Evolutionary conservation across 225 moss, liverwort and hornwort species (phyloP), one percentile per base, ranked within the genome.

Genomic region (Lunularia cruciata): DNA sequence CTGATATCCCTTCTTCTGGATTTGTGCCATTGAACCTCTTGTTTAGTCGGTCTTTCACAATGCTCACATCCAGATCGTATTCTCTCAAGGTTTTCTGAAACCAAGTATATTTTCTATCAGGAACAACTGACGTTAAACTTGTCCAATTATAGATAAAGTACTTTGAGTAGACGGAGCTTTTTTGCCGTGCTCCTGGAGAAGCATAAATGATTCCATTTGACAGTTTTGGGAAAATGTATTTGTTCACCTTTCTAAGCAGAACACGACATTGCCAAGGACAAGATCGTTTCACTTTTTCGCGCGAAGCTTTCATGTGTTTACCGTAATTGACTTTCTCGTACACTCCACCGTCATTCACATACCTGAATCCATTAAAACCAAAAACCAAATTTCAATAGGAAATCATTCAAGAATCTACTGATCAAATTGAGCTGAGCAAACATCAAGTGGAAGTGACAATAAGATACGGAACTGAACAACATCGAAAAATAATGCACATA

Each of bases 201-300:
- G n/a, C n/a, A n/a, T n/a, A n/a, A n/a, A n/a, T n/a, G n/a, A n/a
- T n/a, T n/a, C n/a, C n/a, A n/a, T n/a, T n/a, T n/a, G n/a, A n/a
- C n/a, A n/a, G n/a, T n/a, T n/a, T n/a, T n/a, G n/a, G n/a, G 13
- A 22, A 42, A 6, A 26, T 16, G 28, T 15, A 7, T 3, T 9
- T 18, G 27, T 37, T 13, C 75, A 90, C 96, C 90, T 70, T 71
- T 73, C 78, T 76, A 35, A 98, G 81, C 11, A 79, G 76, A 69
- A 98, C 73, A 72, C 90, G 96, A 53, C 89, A 92, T 31, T 85
- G 73, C 96, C 96, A 98, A 32, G 84, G 84, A 65, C 89, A 89
- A 47, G 79, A 69, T 82, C 95, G 84, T 42, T 70, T 74, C 8
- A 76, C 71, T 16, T 34, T 40, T 46, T 69, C 62, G 16, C 32